phyloP scores from a whole-genome alignment of 306 rosid genomes.

The Trichosanthes truncata region DNA sequence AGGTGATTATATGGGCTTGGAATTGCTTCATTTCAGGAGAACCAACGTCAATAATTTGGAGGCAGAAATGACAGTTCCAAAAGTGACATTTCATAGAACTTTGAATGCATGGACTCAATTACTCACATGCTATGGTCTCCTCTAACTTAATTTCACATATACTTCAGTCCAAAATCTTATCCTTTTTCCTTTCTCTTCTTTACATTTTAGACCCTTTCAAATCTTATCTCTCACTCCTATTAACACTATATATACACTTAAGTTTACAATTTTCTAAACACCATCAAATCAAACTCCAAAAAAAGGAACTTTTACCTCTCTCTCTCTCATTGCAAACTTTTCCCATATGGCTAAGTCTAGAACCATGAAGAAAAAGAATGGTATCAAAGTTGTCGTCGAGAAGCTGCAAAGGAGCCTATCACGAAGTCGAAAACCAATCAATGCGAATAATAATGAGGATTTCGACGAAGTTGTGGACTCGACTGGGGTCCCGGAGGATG shows the following conservation, averaged over 20 bases:
- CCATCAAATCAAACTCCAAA: not conserved
- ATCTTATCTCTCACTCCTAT: conserved; percentile 12
- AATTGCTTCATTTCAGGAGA: not conserved
- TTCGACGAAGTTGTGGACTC: conserved; percentile 1
- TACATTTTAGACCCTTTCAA: conserved; percentile 10
- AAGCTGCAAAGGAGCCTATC: conserved; percentile 53
- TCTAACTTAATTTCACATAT: not conserved
- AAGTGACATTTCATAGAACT: conserved; percentile 37
- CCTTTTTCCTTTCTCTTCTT: not conserved
- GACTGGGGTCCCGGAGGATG: conserved; percentile 49
- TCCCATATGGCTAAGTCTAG: conserved; percentile 28
- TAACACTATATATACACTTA: conserved; percentile 13
- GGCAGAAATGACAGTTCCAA: conserved; percentile 26
- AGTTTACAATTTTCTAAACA: not conserved
- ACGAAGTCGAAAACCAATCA: conserved; percentile 14
- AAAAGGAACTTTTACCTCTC: not conserved
- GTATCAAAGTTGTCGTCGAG: conserved; percentile 38
- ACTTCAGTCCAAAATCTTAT: conserved; percentile 1
- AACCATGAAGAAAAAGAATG: conserved; percentile 31
- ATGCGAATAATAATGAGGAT: not conserved
- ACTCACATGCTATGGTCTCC: conserved; percentile 61
- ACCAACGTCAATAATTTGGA: conserved; percentile 15
- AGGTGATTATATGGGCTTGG: not conserved
- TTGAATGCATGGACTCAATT: conserved; percentile 21
- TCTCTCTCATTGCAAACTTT: not conserved